Percentiles rank a stretch among this genome's conserved stretches.
Conservation (phyloP, 805 yeast genomes). For the Hanseniaspora valbyensis region DNA sequence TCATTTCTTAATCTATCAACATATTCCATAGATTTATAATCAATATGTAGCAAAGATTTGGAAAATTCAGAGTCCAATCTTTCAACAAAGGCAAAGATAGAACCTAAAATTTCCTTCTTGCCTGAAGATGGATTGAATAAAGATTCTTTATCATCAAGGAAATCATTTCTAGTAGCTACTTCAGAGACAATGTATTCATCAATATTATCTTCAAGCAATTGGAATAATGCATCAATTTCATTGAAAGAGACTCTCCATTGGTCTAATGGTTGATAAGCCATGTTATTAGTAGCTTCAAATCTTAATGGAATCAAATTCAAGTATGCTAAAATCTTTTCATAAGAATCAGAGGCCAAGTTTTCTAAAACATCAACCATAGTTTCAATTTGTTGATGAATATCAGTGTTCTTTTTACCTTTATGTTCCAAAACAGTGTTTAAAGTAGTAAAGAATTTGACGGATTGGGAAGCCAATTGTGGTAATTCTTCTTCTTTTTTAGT, state of each 20-base stretch:
- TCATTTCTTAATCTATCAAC: conserved; percentile 85
- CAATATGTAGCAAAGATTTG: conserved; percentile 74
- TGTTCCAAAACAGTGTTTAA: conserved; percentile 69
- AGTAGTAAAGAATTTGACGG: conserved; percentile 48
- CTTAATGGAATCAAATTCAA: conserved; percentile 77
- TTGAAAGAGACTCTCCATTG: conserved; percentile 65
- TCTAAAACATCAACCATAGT: conserved; percentile 51
- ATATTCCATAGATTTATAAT: conserved; percentile 92
- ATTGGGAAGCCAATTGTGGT: conserved; percentile 18
- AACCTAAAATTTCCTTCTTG: conserved; percentile 65
- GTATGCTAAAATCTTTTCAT: conserved; percentile 67
- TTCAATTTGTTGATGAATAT: conserved; percentile 64
- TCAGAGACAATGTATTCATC: conserved; percentile 60
- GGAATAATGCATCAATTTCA: conserved; percentile 54
- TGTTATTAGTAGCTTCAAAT: conserved; percentile 64
- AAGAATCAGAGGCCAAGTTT: conserved; percentile 43
- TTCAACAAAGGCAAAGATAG: conserved; percentile 76
- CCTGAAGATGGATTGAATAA: conserved; percentile 50
- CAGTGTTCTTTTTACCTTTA: conserved; percentile 92
- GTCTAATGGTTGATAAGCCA: conserved; percentile 60
- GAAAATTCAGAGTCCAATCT: conserved; percentile 91
- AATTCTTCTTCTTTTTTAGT: conserved; percentile 14
- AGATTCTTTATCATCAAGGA: conserved; percentile 63
- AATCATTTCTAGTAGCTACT: conserved; percentile 58
- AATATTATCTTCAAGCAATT: conserved; percentile 53